phyloP scores from a whole-genome alignment of 805 yeast genomes.

The Yarrowia osloensis region DNA sequence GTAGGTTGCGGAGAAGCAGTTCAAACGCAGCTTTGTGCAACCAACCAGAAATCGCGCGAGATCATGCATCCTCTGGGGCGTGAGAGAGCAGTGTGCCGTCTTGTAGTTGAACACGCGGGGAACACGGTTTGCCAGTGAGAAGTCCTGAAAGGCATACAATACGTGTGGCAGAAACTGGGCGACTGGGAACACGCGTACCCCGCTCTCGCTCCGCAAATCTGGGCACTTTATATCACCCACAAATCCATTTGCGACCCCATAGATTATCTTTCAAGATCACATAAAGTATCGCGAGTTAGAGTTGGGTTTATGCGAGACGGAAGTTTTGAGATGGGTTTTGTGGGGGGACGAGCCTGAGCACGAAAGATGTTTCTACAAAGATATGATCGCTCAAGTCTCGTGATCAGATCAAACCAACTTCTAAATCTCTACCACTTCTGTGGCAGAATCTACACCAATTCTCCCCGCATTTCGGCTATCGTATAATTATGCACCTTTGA shows the following conservation, averaged over 20 bases:
- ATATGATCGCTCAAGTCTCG: not conserved
- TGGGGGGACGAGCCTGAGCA: too few relatives aligned
- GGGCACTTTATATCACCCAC: not conserved
- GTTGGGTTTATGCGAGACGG: not conserved
- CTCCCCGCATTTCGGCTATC: not conserved
- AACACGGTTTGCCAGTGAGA: too few relatives aligned
- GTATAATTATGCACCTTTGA: not conserved
- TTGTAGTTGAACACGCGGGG: not conserved
- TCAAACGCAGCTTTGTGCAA: conserved; percentile 3
- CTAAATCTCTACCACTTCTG: too few relatives aligned
- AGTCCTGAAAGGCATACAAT: not conserved
- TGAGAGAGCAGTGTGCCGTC: too few relatives aligned
- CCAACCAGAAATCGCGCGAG: too few relatives aligned
- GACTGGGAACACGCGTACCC: not conserved
- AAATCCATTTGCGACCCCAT: not conserved
- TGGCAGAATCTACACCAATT: not conserved
- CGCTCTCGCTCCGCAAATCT: not conserved
- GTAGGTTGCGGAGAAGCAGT: conserved; percentile 7
- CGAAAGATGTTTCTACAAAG: not conserved
- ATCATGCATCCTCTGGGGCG: not conserved
- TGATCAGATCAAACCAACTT: not conserved
- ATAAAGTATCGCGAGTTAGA: not conserved
- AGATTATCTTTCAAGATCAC: not conserved
- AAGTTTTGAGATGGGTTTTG: not conserved
- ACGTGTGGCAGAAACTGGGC: not conserved